phyloP scores from a whole-genome alignment of 192 early-diverging fungal species.

The Coemansia sp. region DNA sequence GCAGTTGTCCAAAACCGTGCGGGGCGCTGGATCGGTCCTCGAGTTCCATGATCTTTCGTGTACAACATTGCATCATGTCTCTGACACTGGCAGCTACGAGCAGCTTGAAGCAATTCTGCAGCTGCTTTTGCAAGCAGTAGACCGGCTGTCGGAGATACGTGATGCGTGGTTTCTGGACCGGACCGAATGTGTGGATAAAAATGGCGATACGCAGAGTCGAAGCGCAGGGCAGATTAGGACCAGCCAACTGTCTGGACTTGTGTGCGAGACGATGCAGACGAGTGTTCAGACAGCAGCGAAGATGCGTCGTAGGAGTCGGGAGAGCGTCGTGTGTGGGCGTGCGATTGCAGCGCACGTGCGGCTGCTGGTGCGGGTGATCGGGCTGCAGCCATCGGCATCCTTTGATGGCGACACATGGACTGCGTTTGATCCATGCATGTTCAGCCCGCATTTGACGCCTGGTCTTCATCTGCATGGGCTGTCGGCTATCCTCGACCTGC shows the following conservation, averaged over 20 bases:
- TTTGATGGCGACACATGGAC: slow-evolving; percentile 22
- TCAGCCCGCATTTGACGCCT: slow-evolving; percentile 9
- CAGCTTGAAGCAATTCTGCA: slow-evolving; percentile 24
- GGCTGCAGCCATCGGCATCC: slow-evolving; percentile 15
- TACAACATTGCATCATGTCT: slow-evolving; percentile 3
- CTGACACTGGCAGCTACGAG: slow-evolving; percentile 3
- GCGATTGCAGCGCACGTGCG: slow-evolving; percentile 23
- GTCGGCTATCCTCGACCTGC: slow-evolving; percentile 27
- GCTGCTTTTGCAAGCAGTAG: slow-evolving; percentile 26
- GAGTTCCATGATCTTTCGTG: slow-evolving; percentile 33
- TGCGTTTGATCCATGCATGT: slow-evolving; percentile 15
- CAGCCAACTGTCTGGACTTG: slow-evolving; percentile 11
- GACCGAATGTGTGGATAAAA: background rate
- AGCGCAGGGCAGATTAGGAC: slow-evolving; percentile 3
- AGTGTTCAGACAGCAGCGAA: slow-evolving; percentile 4
- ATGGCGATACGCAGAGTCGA: background rate
- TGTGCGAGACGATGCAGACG: slow-evolving; percentile 11
- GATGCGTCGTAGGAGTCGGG: background rate
- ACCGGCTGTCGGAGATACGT: slow-evolving; percentile 16
- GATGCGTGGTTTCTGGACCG: slow-evolving; percentile 23
- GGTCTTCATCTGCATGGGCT: slow-evolving; percentile 24
- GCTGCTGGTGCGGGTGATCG: slow-evolving; percentile 25
- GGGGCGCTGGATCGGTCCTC: background rate
- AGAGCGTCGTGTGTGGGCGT: slow-evolving; percentile 10
- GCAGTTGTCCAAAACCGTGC: slow-evolving; percentile 22